Conservation (phyloP, 768 basidiomycete species). For the Tulasnella sp. region DNA sequence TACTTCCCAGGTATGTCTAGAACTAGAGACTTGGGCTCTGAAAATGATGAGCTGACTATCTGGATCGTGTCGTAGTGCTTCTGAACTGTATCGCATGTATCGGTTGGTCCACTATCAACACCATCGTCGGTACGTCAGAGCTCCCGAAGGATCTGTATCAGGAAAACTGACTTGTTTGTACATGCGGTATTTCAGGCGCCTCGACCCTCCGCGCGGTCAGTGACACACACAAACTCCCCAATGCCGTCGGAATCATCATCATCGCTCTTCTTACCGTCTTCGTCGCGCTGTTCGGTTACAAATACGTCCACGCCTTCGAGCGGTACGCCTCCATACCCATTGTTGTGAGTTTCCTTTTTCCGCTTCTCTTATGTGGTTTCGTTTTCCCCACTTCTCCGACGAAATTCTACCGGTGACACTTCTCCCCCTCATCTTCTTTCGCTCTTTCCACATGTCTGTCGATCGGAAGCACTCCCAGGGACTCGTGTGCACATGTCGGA, state of each 20-base stretch:
- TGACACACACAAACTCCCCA: slow-evolving; percentile 25
- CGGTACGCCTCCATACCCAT: slow-evolving; percentile 35
- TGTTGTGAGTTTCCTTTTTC: slow-evolving; percentile 32
- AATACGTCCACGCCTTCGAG: slow-evolving; percentile 34
- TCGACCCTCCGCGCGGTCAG: slow-evolving; percentile 22
- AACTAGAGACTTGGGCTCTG: slow-evolving; percentile 11
- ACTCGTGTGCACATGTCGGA: no score
- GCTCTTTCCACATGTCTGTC: no score
- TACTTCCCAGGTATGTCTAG: not conserved
- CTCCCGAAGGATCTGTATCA: not conserved
- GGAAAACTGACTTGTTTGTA: slow-evolving; percentile 23
- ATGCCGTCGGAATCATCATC: slow-evolving; percentile 35
- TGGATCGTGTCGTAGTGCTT: slow-evolving; percentile 26
- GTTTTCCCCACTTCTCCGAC: no score
- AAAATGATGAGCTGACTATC: not conserved
- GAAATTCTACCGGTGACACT: no score
- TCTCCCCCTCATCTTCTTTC: not conserved
- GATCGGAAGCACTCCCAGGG: no score
- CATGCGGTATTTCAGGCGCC: slow-evolving; percentile 28
- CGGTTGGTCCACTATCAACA: slow-evolving; percentile 35
- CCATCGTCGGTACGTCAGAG: slow-evolving; percentile 21
- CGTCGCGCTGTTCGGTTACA: slow-evolving; percentile 35
- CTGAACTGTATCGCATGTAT: slow-evolving; percentile 37
- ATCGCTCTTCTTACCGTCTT: slow-evolving; percentile 34
- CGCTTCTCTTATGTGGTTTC: slow-evolving; percentile 16